Evolutionary conservation across 2,329 filamentous ascomycete species (phyloP).

Genomic region (Ascochyta fabae): DNA sequence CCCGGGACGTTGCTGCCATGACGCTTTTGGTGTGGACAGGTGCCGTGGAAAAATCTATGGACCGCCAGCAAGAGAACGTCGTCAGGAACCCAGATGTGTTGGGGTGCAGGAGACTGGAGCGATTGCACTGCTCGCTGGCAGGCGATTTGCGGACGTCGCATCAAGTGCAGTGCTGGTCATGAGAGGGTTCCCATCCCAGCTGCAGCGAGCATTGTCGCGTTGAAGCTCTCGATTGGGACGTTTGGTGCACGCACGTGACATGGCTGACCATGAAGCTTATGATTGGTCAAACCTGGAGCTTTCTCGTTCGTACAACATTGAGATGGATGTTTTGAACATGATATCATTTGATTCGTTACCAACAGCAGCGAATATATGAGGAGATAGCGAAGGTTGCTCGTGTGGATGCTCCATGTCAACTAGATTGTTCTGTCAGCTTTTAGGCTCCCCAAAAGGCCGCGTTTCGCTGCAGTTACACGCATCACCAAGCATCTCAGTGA

Average conservation of each 20-base stretch:
- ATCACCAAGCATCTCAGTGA: constrained; percentile 8
- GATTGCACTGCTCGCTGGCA: constrained; percentile 60
- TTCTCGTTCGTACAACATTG: neutral
- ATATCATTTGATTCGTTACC: neutral
- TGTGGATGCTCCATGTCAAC: neutral
- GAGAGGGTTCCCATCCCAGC: constrained; percentile 20
- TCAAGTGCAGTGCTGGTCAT: constrained; percentile 46
- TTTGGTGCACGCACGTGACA: constrained; percentile 12
- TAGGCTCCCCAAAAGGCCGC: neutral
- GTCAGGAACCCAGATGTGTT: constrained; percentile 67
- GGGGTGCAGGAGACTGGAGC: constrained; percentile 48
- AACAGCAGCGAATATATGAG: neutral
- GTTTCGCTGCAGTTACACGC: constrained; percentile 2
- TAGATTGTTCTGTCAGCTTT: neutral
- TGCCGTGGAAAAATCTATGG: constrained; percentile 57
- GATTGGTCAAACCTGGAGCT: constrained; percentile 1
- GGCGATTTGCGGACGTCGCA: constrained; percentile 57
- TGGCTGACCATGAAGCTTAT: neutral
- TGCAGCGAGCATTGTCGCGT: constrained; percentile 7
- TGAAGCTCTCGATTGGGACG: constrained; percentile 18
- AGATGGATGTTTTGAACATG: neutral
- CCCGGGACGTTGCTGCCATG: constrained; percentile 68
- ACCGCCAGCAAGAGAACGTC: constrained; percentile 60
- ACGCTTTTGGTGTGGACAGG: constrained; percentile 55
- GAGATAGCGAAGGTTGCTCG: neutral